Conservation (phyloP, 768 basidiomycete species). For the Macrocybe gigantea region DNA sequence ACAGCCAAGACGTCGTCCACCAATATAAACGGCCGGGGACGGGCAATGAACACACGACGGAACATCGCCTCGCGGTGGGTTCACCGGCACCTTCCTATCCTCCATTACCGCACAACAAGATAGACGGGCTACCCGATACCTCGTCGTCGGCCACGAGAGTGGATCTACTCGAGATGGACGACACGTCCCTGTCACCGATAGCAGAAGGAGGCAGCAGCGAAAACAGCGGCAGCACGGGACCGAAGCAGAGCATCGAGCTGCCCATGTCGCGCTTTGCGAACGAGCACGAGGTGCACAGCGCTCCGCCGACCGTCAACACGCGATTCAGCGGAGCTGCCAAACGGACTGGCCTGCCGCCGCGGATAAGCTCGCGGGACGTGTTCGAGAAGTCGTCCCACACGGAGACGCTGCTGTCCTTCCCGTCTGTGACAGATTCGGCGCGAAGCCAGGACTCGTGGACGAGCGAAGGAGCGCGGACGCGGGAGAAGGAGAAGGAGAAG, state of each 20-base stretch:
- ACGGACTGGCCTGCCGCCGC: constrained; percentile 7
- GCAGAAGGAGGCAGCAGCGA: not conserved
- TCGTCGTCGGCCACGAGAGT: constrained; percentile 12
- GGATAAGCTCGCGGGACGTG: constrained; percentile 31
- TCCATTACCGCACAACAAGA: constrained; percentile 19
- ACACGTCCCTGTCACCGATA: not conserved
- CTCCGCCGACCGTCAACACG: constrained; percentile 37
- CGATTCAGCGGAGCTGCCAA: constrained; percentile 20
- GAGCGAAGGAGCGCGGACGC: constrained; percentile 17
- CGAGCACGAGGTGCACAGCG: constrained; percentile 35
- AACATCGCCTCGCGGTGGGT: constrained; percentile 36
- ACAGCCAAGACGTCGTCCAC: constrained; percentile 66
- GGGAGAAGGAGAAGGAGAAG: constrained; percentile 3
- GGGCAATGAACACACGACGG: constrained; percentile 35
- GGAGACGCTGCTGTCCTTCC: constrained; percentile 40
- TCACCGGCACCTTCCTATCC: constrained; percentile 26
- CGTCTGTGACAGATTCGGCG: constrained; percentile 47
- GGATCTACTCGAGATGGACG: constrained; percentile 24
- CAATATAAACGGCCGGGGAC: constrained; percentile 60
- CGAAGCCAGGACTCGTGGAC: constrained; percentile 32
- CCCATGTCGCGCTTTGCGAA: constrained; percentile 8
- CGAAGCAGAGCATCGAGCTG: not conserved
- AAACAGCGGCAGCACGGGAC: not conserved
- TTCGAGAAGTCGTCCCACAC: constrained; percentile 23
- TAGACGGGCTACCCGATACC: constrained; percentile 10